Percentiles rank a stretch among this genome's conserved stretches.
Evolutionary conservation across 108 stramenopile genomes (phyloP).

Genomic region (Pseudonitzschia multistriata): DNA sequence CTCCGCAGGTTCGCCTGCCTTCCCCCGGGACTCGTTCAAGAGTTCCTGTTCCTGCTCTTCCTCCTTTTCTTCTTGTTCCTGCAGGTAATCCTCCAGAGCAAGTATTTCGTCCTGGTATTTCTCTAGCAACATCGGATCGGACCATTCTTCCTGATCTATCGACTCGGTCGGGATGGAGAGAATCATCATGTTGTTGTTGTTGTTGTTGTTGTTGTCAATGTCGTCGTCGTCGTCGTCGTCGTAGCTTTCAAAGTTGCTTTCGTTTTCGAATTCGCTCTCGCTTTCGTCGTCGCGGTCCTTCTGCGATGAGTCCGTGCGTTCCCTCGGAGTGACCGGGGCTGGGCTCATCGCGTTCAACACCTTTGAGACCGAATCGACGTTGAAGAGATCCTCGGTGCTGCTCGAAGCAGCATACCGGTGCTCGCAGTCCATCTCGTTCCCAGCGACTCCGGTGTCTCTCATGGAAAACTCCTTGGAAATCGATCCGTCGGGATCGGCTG

Average conservation of each 20-base stretch:
- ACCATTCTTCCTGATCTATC: constrained; percentile 2
- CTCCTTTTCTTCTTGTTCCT: background rate
- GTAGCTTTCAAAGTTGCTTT: background rate
- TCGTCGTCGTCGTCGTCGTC: background rate
- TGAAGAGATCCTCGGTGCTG: constrained; percentile 1
- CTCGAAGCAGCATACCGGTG: background rate
- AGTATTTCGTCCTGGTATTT: constrained; percentile 7
- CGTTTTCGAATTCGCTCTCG: background rate
- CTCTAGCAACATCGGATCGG: background rate
- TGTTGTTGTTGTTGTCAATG: background rate
- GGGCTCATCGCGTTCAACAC: background rate
- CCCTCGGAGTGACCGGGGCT: too few species aligned
- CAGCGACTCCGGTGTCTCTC: background rate
- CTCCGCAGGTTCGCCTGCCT: background rate
- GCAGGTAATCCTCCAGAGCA: constrained; percentile 2
- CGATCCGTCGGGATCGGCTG: background rate
- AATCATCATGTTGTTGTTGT: background rate
- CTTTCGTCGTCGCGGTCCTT: too few species aligned
- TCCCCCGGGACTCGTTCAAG: background rate
- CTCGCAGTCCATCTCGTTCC: background rate
- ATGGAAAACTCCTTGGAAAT: too few species aligned
- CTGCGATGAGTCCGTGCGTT: too few species aligned
- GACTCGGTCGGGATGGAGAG: background rate
- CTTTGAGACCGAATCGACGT: constrained; percentile 6
- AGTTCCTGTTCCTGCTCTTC: background rate